These are phyloP conservation scores for Sungouiozyma intestinalis DNA, from an alignment of 805 yeast species.

Conservation along the genomic window DNA sequence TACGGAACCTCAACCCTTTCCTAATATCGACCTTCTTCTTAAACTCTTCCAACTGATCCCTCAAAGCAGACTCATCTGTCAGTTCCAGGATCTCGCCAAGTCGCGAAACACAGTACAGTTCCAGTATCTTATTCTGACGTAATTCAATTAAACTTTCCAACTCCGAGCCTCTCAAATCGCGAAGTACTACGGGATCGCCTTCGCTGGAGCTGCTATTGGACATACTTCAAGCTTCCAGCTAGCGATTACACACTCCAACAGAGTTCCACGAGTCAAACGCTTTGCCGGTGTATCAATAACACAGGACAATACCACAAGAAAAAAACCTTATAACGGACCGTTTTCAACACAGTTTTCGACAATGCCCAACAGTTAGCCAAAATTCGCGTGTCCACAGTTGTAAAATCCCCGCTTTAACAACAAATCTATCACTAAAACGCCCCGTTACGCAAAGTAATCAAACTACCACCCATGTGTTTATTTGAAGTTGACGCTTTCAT, in stretches of 20 bases:
- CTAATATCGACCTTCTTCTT: conserved; percentile 43
- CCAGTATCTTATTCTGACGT: conserved; percentile 50
- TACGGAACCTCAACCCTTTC: conserved; percentile 34
- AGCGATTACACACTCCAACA: neutral
- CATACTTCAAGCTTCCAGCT: neutral
- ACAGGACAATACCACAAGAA: neutral
- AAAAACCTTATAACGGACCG: neutral
- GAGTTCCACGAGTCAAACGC: too few relatives aligned
- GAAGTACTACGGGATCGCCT: neutral
- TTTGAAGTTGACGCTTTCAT: too few relatives aligned
- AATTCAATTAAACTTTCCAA: conserved; percentile 33
- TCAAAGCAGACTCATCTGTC: conserved; percentile 31
- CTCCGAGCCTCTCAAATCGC: neutral
- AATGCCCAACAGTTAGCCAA: neutral
- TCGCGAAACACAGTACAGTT: conserved; percentile 49
- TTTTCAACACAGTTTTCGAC: neutral
- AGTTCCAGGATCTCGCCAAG: conserved; percentile 36
- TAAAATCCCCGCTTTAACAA: neutral
- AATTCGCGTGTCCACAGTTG: neutral
- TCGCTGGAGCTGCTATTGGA: neutral
- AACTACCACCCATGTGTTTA: too few relatives aligned
- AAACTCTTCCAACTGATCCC: conserved; percentile 35
- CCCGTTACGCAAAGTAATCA: neutral
- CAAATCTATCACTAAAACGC: neutral
- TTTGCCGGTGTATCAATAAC: too few relatives aligned